Evolutionary conservation across 768 basidiomycete species (phyloP), one percentile per base, ranked within the genome.

Genomic region (Wakefieldia striispora): DNA sequence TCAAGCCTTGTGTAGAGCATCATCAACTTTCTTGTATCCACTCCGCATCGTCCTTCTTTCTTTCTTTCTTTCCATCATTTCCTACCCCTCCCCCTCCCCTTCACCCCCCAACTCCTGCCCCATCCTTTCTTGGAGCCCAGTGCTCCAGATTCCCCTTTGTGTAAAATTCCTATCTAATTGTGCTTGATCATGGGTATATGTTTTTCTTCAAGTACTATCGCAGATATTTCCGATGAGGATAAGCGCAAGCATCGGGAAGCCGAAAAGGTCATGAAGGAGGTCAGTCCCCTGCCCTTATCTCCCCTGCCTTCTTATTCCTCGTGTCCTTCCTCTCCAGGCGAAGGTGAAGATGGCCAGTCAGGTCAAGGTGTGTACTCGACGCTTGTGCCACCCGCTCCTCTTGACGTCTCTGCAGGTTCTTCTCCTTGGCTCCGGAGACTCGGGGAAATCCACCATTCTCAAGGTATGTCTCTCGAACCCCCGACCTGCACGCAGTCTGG

Each of bases 381-480:
- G 6, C 20, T 11, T 3, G 27, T 19, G 36, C 24, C 17, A 40
- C 21, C 29, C 20, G 3, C 23, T 23, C 12, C 6, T 16, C 20
- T 20, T 23, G 13, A 26, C 34, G 3, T n/a, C 31, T 21, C 12
- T 23, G 20, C 19, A 94, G 87, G 85, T 97, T 14, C 75, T 97
- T 43, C 76, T 97, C 21, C 77, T 97, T 34, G 94, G 94, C 37
- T 94, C 94, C 37, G 94, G 94, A 24, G 94, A 95, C 65, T 90
- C 87, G 27, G 94, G 94, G 20, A 97, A 97, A 70, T 91, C 88
- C 6, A 97, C 94, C 9, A 79, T 97, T 61, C 78, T 94, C 67
- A 94, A 93, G 76, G 87, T 86, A 65, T 29, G 42, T 50, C 24
- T 17, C 20, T n/a, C 37, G n/a, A n/a, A 20, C 33, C 9, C 9